Conservation (phyloP, 169 alveolate genomes). For the Babesia divergens region DNA sequence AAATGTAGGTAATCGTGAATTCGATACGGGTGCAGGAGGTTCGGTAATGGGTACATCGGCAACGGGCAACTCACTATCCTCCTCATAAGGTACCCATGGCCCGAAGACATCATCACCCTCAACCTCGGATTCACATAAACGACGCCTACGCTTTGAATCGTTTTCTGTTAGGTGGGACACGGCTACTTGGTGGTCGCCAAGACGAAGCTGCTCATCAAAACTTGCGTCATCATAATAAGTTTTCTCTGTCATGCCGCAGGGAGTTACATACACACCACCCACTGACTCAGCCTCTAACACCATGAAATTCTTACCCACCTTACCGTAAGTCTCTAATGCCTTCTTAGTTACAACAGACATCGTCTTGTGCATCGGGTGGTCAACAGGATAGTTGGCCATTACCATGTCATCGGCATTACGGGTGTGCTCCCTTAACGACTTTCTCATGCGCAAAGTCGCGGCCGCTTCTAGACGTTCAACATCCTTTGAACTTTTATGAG, state of each 20-base stretch:
- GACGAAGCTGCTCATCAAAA: conserved; percentile 31
- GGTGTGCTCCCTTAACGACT: conserved; percentile 26
- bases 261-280: conserved; percentile 39
- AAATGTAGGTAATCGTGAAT: conserved; percentile 7
- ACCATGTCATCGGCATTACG: conserved; percentile 33
- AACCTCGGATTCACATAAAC: conserved; percentile 33
- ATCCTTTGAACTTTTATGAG: background rate
- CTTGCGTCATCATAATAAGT: conserved; percentile 43
- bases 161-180: conserved; percentile 8
- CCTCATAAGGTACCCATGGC: conserved; percentile 66
- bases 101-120: conserved; percentile 43
- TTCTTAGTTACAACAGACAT: background rate
- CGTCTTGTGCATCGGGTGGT: conserved; percentile 38
- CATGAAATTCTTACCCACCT: background rate
- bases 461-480: background rate
- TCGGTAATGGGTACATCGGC: background rate
- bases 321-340: conserved; percentile 2
- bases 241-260: conserved; percentile 60
- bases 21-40: background rate
- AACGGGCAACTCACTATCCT: conserved; percentile 25
- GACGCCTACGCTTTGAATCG: conserved; percentile 12
- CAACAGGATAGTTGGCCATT: conserved; percentile 54
- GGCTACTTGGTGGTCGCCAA: conserved; percentile 24
- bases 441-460: conserved; percentile 1
- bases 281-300: conserved; percentile 3